Evolutionary conservation across 2,329 filamentous ascomycete genomes (phyloP), one percentile per base, ranked within the genome.

Genomic region (Colletotrichum aenigma): DNA sequence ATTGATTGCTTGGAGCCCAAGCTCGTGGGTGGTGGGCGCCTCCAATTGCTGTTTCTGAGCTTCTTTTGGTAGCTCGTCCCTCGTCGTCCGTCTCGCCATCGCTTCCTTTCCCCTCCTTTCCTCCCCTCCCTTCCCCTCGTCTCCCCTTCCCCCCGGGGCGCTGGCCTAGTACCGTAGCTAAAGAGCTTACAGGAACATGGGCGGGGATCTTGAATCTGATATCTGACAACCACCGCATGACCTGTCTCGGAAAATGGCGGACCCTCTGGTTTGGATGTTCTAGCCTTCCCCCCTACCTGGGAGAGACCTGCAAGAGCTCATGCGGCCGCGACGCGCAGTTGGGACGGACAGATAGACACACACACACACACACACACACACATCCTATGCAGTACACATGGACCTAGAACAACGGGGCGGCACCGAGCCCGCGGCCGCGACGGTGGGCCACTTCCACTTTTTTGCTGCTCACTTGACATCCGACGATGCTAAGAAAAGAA

Each of bases 1-100:
- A 6, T 28, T 28, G 26, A 26, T 26, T 26, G 26, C 4, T 26
- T 38, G 36, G 36, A 4, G 16, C 36, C 43, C 43, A 52, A 52
- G 43, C 43, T 52, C 43, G 12, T 52, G 43, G 43, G 43, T 21
- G 12, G 28, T 58, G 64, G 36, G 56, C 69, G 69, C 70, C 55
- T 68, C 73, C 70, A 72, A 68, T 34, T 72, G 70, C 73, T 73
- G 32, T 68, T 55, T 70, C 73, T 66, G 62, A 71, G 68, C 67
- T 58, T 43, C 52, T 65, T 26, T 38, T 43, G 61, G 61, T 36
- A 24, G n/a, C 36, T 34, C 24, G 34, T 64, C 36, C 21, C 30
- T 61, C 58, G 32, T 26, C 55, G 21, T 56, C 52, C n/a, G 52
- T 16, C 30, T 30, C 30, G 30, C 30, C 60, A 30, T 34, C 30